Conservation (phyloP, 164 flowering plant genomes). For the Chloranthus sessilifolius region DNA sequence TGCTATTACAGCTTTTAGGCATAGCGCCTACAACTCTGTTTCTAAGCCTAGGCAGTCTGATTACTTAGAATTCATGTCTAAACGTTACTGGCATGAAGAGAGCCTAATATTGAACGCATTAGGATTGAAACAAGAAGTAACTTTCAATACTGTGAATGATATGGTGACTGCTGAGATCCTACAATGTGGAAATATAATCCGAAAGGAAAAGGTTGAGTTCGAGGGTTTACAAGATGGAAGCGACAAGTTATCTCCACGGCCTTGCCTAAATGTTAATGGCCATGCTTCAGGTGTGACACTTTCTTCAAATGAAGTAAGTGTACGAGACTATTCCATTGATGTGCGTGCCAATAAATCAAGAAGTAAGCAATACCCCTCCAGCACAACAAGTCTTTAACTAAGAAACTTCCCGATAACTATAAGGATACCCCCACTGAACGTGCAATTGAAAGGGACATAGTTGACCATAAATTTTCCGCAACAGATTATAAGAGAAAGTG, state of each 20-base stretch:
- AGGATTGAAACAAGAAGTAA: neutral
- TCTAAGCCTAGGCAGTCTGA: neutral
- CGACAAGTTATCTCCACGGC: neutral
- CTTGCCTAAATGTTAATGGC: neutral
- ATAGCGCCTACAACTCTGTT: neutral
- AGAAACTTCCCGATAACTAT: neutral
- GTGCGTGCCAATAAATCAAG: neutral
- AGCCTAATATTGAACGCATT: neutral
- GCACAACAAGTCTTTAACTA: constrained; percentile 2
- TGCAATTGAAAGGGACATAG: neutral
- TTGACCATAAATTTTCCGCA: no score
- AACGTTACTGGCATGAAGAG: constrained; percentile 1
- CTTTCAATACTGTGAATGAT: neutral
- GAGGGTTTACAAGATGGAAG: neutral
- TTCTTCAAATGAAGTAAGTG: constrained; percentile 1
- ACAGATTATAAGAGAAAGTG: no score
- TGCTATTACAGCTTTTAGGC: neutral
- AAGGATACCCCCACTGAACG: neutral
- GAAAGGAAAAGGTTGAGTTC: neutral
- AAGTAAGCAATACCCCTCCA: neutral
- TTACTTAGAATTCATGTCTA: neutral
- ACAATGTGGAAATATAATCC: neutral
- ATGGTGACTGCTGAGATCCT: neutral
- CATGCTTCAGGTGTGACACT: neutral
- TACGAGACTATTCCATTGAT: neutral